Evolutionary conservation across 345 rosid genomes (phyloP).

Genomic region (Populus simonii): DNA sequence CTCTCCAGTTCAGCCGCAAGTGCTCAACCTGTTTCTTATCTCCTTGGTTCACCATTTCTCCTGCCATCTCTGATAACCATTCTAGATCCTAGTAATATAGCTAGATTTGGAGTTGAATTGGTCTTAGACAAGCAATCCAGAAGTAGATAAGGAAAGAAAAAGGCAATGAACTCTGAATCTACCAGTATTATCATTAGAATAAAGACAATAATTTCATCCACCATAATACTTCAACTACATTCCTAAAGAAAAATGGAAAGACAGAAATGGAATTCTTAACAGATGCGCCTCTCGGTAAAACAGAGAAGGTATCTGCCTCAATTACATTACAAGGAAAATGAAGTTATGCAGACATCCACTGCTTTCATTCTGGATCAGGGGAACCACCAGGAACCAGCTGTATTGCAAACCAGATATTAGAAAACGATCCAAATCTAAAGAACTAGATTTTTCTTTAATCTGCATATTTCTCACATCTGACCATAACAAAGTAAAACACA

Average conservation of each 20-base stretch:
- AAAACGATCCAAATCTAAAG: background rate
- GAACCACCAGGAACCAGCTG: constrained; percentile 97
- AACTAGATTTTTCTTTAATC: background rate
- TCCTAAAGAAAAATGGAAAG: background rate
- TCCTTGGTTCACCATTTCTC: background rate
- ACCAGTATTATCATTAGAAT: background rate
- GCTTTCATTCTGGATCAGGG: constrained; percentile 45
- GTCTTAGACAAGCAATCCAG: background rate
- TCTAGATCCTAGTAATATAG: background rate
- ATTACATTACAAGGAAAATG: background rate
- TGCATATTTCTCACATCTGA: too few species aligned
- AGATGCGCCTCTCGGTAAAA: constrained; percentile 6
- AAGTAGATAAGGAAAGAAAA: background rate
- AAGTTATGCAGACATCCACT: background rate
- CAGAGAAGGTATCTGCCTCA: constrained; percentile 6
- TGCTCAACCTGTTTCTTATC: background rate
- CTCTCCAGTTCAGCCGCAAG: background rate
- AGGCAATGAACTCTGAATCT: background rate
- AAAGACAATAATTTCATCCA: background rate
- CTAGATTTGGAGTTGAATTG: background rate
- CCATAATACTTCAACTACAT: background rate
- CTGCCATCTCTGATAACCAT: background rate
- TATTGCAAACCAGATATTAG: constrained; percentile 27
- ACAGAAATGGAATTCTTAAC: background rate
- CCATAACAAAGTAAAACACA: background rate